phyloP scores from a whole-genome alignment of 2,329 filamentous ascomycete species.

The Mycosphaerella sp. region DNA sequence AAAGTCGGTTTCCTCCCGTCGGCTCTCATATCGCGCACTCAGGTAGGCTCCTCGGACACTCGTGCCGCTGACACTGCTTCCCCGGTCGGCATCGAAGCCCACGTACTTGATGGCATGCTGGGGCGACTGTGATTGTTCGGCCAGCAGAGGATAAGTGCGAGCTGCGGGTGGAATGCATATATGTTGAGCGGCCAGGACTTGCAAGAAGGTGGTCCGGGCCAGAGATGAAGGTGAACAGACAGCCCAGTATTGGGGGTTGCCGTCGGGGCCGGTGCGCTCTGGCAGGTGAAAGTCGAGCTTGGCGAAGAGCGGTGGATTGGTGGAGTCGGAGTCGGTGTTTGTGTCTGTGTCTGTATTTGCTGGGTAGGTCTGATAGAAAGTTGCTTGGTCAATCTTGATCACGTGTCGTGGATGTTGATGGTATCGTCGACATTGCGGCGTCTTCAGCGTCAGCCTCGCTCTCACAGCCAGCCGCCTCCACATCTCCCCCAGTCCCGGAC shows the following conservation, averaged over 20 bases:
- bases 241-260: slow-evolving; percentile 62
- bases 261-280: neutral
- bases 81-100: slow-evolving; percentile 73
- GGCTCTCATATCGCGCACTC: slow-evolving; percentile 82
- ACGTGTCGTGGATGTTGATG: slow-evolving; percentile 16
- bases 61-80: slow-evolving; percentile 46
- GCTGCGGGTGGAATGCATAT: slow-evolving; percentile 69
- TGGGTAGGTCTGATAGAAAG: slow-evolving; percentile 75
- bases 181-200: slow-evolving; percentile 68
- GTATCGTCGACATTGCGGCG: slow-evolving; percentile 16
- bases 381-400: slow-evolving; percentile 68
- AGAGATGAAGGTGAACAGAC: slow-evolving; percentile 72
- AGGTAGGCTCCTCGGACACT: slow-evolving; percentile 69
- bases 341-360: slow-evolving; percentile 38
- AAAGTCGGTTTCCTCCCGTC: slow-evolving; percentile 81
- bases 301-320: slow-evolving; percentile 47
- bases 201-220: slow-evolving; percentile 75
- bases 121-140: slow-evolving; percentile 51
- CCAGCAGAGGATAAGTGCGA: slow-evolving; percentile 71
- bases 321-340: too few species aligned
- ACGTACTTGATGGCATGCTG: slow-evolving; percentile 75
- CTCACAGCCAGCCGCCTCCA: slow-evolving; percentile 14
- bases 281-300: slow-evolving; percentile 64
- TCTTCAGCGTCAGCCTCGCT: neutral
- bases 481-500: slow-evolving; percentile 2